Evolutionary conservation across 768 basidiomycete genomes (phyloP), one percentile per base, ranked within the genome.

Genomic region (Calocybe gangraenosa): DNA sequence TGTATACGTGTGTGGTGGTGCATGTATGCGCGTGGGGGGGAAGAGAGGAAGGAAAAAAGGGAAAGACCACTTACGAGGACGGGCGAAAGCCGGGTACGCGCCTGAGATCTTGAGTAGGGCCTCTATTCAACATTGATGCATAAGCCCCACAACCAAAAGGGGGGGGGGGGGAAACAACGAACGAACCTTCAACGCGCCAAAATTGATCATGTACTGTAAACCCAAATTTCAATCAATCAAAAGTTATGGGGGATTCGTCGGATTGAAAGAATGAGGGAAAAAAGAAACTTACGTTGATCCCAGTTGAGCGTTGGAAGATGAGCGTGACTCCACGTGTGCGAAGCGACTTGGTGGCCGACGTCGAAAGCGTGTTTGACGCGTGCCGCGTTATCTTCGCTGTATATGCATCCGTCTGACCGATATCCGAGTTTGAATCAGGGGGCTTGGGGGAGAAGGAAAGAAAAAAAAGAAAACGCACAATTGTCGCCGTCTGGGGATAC

Each of bases 271-370:
- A 13, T 2, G 18, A 25, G 2, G 14, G n/a, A 18, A 5, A 21
- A 3, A 6, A 10, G 5, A 5, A 28, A 51, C 63, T 32, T 36
- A 68, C 68, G 55, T 50, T 71, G 54, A 21, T 63, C 62, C 56
- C 55, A 56, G 1, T 52, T 56, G 15, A 71, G 60, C 2, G 52
- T 57, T 1, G 57, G 51, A 3, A 74, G 56, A 33, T 69, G 53
- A 11, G 57, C 55, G 48, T 75, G 72, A 7, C 53, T 55, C 73
- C 73, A 75, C 3, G 73, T 74, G 46, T 75, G 73, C 25, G 71
- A 73, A 3, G 61, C 71, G 40, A 75, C 44, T 51, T 69, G 68
- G 49, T 75, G 73, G 9, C 70, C 72, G 15, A 62, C 56, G 38
- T 57, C 50, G 37, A 66, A 68, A 7, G 64, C 69, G 47, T 66